These are phyloP conservation scores for Flaveria bidentis DNA, from an alignment of 129 eudicot species.

Conservation along the genomic window DNA sequence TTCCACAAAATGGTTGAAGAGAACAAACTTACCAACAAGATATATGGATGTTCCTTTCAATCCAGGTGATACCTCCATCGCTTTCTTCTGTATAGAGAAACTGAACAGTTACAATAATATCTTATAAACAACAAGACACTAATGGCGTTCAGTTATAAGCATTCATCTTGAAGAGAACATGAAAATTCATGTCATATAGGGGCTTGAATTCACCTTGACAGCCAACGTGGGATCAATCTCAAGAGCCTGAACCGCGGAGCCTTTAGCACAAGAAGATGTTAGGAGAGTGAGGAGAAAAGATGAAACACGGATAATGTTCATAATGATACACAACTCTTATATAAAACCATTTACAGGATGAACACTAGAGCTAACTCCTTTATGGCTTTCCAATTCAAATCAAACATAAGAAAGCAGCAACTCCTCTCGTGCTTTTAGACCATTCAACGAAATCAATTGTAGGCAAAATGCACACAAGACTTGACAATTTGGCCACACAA, in stretches of 20 bases:
- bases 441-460: not conserved
- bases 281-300: not conserved
- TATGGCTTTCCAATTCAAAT: not conserved
- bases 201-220: constrained; percentile 52
- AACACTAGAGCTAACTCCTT: not conserved
- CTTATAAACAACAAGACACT: constrained; percentile 23
- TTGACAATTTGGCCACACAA: not conserved
- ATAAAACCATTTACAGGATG: not conserved
- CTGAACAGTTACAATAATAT: constrained; percentile 41
- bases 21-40: constrained; percentile 71
- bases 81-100: constrained; percentile 69
- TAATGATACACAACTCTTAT: not conserved
- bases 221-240: constrained; percentile 42
- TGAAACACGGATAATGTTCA: constrained; percentile 6
- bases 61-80: constrained; percentile 60
- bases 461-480: not conserved
- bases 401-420: not conserved
- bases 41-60: constrained; percentile 88
- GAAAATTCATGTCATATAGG: not conserved
- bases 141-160: not conserved
- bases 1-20: not conserved
- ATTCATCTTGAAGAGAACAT: not conserved
- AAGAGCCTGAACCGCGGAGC: constrained; percentile 41
- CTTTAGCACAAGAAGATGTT: constrained; percentile 29
- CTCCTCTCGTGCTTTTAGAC: not conserved